phyloP scores from a whole-genome alignment of 2,329 filamentous ascomycete genomes.

The Penicillium sp. region DNA sequence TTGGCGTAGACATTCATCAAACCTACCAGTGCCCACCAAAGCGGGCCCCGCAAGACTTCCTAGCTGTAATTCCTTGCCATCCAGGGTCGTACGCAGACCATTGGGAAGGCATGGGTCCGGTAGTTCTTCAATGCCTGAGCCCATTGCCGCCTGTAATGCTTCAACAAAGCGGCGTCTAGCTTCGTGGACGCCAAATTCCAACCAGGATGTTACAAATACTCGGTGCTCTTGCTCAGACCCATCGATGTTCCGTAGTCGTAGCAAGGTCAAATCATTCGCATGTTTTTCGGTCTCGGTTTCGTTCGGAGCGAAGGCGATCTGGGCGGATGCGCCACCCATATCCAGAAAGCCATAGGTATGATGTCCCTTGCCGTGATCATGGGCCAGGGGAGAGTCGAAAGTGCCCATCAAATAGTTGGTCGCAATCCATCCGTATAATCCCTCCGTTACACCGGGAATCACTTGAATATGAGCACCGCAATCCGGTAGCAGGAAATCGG shows the following conservation, averaged over 20 bases:
- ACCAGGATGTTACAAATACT: conserved; percentile 94
- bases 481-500: conserved; percentile 83
- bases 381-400: conserved; percentile 74
- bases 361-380: conserved; percentile 82
- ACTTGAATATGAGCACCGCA: conserved; percentile 89
- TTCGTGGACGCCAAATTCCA: conserved; percentile 96
- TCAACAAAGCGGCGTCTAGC: conserved; percentile 84
- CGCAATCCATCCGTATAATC: conserved; percentile 95
- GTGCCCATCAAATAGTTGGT: conserved; percentile 93
- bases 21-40: conserved; percentile 81
- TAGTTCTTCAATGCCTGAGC: conserved; percentile 63
- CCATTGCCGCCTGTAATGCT: conserved; percentile 67
- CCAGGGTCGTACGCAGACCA: conserved; percentile 71
- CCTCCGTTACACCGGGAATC: conserved; percentile 93
- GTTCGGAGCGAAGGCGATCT: conserved; percentile 97
- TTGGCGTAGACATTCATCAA: conserved; percentile 77
- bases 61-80: conserved; percentile 61
- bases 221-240: conserved; percentile 77
- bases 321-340: conserved; percentile 96
- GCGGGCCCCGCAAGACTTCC: conserved; percentile 47
- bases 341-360: conserved; percentile 97
- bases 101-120: conserved; percentile 89
- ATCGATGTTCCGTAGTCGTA: conserved; percentile 81
- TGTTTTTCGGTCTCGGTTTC: conserved; percentile 86
- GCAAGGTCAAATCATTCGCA: conserved; percentile 80